A percentile compares a stretch with the other conserved stretches of the same genome.
phyloP scores from a whole-genome alignment of 108 stramenopile genomes.

The Skeletonema potamos region DNA sequence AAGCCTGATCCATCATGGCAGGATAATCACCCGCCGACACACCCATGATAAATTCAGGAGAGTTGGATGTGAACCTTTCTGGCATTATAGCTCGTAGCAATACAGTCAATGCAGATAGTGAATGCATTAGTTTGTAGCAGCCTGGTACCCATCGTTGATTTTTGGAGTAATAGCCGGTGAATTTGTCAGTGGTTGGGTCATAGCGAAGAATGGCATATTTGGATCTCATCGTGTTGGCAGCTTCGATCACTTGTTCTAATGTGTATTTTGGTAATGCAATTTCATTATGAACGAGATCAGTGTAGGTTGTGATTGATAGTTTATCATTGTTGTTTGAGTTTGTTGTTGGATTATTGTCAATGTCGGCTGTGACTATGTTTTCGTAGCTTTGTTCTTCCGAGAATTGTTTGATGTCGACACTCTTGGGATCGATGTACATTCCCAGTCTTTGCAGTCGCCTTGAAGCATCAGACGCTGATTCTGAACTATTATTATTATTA shows the following conservation, averaged over 20 bases:
- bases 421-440: conserved; percentile 1
- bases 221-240: background rate
- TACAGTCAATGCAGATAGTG: background rate
- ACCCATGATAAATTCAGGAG: background rate
- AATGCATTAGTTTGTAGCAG: conserved; percentile 1
- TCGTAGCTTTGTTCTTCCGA: background rate
- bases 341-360: background rate
- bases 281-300: background rate
- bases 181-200: background rate
- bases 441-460: background rate
- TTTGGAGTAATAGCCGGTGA: background rate
- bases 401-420: background rate
- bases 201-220: background rate
- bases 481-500: background rate
- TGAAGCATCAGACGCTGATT: background rate
- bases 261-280: background rate
- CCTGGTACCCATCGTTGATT: background rate
- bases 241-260: background rate
- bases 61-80: background rate
- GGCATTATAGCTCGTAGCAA: background rate
- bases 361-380: background rate
- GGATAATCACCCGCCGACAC: background rate
- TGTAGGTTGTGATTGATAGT: background rate
- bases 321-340: background rate
- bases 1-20: background rate